A percentile compares a stretch with the other conserved stretches of the same genome.
phyloP scores from a whole-genome alignment of 345 rosid species.

The Acer campestre region DNA sequence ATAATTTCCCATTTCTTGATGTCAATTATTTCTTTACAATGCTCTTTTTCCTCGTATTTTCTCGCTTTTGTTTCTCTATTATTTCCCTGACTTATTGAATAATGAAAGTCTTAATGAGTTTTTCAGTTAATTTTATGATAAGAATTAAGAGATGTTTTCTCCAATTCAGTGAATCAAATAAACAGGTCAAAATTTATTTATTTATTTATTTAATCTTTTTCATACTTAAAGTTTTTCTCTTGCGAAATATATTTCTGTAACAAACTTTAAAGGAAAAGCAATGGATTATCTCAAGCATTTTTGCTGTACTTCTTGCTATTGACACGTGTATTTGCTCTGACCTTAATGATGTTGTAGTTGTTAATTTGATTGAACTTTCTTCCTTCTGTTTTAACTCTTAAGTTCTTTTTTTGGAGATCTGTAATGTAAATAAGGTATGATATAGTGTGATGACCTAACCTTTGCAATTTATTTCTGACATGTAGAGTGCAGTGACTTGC shows the following conservation, averaged over 20 bases:
- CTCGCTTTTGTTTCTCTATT: not conserved
- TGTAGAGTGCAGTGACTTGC: constrained; percentile 98
- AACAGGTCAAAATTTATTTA: too few relatives aligned
- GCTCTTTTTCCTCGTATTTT: not conserved
- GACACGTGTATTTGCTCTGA: not conserved
- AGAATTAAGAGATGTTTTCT: not conserved
- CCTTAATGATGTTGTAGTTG: not conserved
- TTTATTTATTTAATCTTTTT: not conserved
- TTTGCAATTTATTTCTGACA: constrained; percentile 15
- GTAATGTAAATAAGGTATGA: not conserved
- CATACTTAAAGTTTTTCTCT: not conserved
- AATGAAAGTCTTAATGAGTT: not conserved
- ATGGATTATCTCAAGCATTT: not conserved
- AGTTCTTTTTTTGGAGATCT: not conserved
- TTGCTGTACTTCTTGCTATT: not conserved
- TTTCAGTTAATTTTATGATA: not conserved
- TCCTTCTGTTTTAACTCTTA: not conserved
- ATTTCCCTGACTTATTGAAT: not conserved
- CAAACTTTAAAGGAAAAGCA: not conserved
- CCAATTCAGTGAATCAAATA: not conserved
- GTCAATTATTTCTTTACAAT: not conserved
- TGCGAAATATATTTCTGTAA: not conserved
- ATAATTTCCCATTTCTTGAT: not conserved
- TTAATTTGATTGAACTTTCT: not conserved
- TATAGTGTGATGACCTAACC: constrained; percentile 10